Percentiles rank a stretch among this genome's conserved stretches.
These are phyloP conservation scores for Yarrowia sp. DNA, from an alignment of 805 yeast genomes.

Conservation along the genomic window DNA sequence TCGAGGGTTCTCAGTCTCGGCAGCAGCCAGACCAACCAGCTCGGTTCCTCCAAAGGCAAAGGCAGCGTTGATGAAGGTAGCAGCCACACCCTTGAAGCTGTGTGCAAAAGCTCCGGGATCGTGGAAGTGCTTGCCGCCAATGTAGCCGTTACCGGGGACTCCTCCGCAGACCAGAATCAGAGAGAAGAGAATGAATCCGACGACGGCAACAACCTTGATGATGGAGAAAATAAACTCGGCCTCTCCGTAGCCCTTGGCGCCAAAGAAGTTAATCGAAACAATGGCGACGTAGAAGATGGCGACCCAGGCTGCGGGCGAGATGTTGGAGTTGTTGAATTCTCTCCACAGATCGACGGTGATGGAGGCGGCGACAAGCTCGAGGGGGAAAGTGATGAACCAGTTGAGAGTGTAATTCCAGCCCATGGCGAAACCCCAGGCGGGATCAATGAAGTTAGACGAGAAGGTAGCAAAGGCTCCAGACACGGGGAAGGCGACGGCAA, in stretches of 20 bases:
- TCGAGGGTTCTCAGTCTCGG: conserved; percentile 67
- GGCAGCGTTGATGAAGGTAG: conserved; percentile 68
- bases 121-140: conserved; percentile 58
- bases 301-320: conserved; percentile 59
- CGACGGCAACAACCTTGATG: conserved; percentile 58
- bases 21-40: conserved; percentile 65
- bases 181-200: conserved; percentile 62
- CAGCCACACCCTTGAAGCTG: conserved; percentile 66
- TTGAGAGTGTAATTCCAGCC: conserved; percentile 70
- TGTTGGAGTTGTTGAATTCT: conserved; percentile 56
- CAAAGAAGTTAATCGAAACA: conserved; percentile 52
- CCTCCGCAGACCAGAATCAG: conserved; percentile 54
- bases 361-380: conserved; percentile 65
- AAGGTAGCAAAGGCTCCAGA: conserved; percentile 60
- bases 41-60: conserved; percentile 74
- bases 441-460: conserved; percentile 61
- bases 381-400: conserved; percentile 62
- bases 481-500: conserved; percentile 65
- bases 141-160: conserved; percentile 52
- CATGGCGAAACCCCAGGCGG: conserved; percentile 67
- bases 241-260: conserved; percentile 64
- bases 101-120: conserved; percentile 67
- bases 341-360: conserved; percentile 60
- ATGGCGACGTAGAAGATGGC: conserved; percentile 54
- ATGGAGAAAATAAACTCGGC: conserved; percentile 61